Evolutionary conservation across 345 rosid genomes (phyloP), one percentile per base, ranked within the genome.

Genomic region (Heritiera littoralis): DNA sequence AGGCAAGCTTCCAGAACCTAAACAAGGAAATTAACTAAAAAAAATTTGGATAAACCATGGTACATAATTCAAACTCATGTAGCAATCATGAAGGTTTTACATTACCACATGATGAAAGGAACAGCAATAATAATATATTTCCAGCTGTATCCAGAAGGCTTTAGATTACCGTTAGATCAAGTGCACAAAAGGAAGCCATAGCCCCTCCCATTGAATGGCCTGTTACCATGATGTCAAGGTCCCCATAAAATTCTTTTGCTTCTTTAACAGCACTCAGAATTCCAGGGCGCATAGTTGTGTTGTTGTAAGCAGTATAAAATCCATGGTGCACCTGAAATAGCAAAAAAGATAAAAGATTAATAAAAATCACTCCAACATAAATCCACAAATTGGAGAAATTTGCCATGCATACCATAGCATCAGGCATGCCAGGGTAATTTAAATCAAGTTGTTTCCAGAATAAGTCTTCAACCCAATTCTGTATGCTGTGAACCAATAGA

Each of bases 131-230:
- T 48, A 79, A 79, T 49, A 59, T 66, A 15, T 71, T 8, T 78
- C 83, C 18, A 68, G 58, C 46, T 65, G 51, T 66, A 23, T 6
- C 66, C 41, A 67, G 75, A 18, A 71, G 48, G 45, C 35, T 63
- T 45, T 70, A 70, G 20, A 45, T 89, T 89, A 95, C 99, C 49
- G 67, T 81, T 78, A 95, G 89, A 88, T 95, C 98, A 75, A 95
- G 91, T 78, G 89, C 97, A 72, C 98, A 89, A 84, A 95, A 93
- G 60, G 98, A 83, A 77, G 97, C 98, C 90, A 95, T 92, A 61
- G 99, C 96, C 77, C 90, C 99, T 86, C 98, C 98, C 99, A 95
- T 93, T n/a, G 99, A 95, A 87, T 95, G 98, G 14, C 98, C 98
- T 8, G 97, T 93, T 84, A 92, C 94, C 82, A 93, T 88, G 77